phyloP scores from a whole-genome alignment of 768 basidiomycete species.

The Xanthoconium stramineum region DNA sequence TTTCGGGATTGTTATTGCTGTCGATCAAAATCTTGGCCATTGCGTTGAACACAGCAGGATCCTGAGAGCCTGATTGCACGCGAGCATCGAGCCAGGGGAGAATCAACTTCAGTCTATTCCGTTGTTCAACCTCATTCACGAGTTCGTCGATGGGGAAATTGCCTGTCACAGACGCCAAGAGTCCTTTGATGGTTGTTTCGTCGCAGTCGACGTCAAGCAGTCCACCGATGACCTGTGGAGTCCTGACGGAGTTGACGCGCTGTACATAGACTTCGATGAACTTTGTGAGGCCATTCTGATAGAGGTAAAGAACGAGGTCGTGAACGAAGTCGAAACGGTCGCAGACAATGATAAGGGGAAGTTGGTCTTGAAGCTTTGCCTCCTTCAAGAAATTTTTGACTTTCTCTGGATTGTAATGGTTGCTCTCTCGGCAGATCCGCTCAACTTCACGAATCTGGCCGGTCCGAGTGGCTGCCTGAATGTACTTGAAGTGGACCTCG shows the following conservation, averaged over 20 bases:
- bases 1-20: conserved; percentile 96
- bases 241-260: conserved; percentile 93
- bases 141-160: conserved; percentile 98
- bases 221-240: conserved; percentile 96
- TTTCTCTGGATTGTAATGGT: conserved; percentile 97
- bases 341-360: conserved; percentile 99
- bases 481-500: conserved; percentile 99
- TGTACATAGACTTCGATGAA: conserved; percentile 99
- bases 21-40: conserved; percentile 99
- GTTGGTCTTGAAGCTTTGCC: conserved; percentile 92
- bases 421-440: conserved; percentile 96
- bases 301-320: conserved; percentile 96
- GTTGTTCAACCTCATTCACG: conserved; percentile 93
- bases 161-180: conserved; percentile 92
- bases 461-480: conserved; percentile 96
- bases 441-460: conserved; percentile 99
- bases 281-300: conserved; percentile 93
- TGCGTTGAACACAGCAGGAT: conserved; percentile 92
- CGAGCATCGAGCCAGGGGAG: conserved; percentile 95
- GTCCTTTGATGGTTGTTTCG: conserved; percentile 88
- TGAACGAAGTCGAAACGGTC: conserved; percentile 99
- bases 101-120: conserved; percentile 95
- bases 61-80: conserved; percentile 91
- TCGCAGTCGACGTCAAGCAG: conserved; percentile 98
- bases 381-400: conserved; percentile 99